A percentile compares a stretch with the other conserved stretches of the same genome.
Evolutionary conservation across 2,329 filamentous ascomycete species (phyloP).

Genomic region (Onygenales sp.): DNA sequence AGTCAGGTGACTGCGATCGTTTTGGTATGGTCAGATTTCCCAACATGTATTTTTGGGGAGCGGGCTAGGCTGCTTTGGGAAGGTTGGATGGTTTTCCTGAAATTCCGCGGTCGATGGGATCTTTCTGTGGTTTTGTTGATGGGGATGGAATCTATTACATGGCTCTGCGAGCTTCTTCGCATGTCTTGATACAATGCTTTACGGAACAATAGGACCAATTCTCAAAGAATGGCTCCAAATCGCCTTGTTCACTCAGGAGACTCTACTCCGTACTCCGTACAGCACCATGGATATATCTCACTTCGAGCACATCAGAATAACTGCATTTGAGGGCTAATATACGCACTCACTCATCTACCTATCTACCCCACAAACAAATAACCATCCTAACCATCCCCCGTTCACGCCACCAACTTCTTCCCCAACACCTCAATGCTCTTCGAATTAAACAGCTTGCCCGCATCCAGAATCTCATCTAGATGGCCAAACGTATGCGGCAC

Average conservation of each 20-base stretch:
- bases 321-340: not conserved
- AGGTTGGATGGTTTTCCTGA: not conserved
- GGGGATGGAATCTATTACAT: no score
- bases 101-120: no score
- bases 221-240: no score
- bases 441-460: constrained; percentile 19
- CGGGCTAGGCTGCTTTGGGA: not conserved
- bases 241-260: no score
- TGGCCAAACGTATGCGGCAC: constrained; percentile 25
- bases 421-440: constrained; percentile 21
- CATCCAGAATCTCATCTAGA: constrained; percentile 23
- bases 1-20: not conserved
- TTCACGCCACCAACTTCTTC: constrained; percentile 12
- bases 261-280: no score
- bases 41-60: not conserved
- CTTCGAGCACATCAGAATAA: no score
- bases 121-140: no score
- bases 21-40: not conserved
- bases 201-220: no score
- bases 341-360: not conserved
- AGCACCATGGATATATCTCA: no score
- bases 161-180: no score
- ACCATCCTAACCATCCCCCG: not conserved
- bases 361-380: no score
- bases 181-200: no score